phyloP scores from a whole-genome alignment of 106 monocot species.

The Dendrobium chrysotoxum region DNA sequence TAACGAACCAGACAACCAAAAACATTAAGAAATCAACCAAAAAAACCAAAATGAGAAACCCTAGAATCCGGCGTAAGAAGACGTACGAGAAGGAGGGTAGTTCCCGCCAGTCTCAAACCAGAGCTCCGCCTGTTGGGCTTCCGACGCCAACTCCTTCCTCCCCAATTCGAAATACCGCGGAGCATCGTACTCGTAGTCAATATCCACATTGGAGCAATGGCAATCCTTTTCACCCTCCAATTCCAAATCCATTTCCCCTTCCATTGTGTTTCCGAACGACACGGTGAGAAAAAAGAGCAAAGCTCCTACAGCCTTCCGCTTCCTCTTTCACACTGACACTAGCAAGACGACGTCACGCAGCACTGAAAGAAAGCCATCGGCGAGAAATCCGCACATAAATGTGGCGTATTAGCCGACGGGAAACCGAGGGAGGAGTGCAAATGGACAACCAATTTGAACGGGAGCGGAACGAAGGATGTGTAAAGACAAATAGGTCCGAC shows the following conservation, averaged over 20 bases:
- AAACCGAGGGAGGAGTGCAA: not conserved
- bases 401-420: not conserved
- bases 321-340: not conserved
- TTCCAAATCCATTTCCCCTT: slow-evolving; percentile 21
- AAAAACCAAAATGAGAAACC: not conserved
- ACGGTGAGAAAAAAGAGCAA: not conserved
- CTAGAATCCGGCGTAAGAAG: not conserved
- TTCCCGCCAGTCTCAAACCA: slow-evolving; percentile 44
- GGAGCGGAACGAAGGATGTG: not conserved
- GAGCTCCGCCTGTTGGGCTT: slow-evolving; percentile 29
- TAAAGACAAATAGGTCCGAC: not conserved
- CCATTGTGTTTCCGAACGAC: not conserved
- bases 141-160: slow-evolving; percentile 26
- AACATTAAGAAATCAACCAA: not conserved
- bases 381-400: slow-evolving; percentile 4
- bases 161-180: slow-evolving; percentile 42
- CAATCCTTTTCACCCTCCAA: slow-evolving; percentile 10
- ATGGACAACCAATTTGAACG: slow-evolving; percentile 5
- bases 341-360: not conserved
- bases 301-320: not conserved
- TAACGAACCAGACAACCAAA: not conserved
- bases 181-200: slow-evolving; percentile 76
- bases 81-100: slow-evolving; percentile 54
- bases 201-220: slow-evolving; percentile 29
- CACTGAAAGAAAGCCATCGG: slow-evolving; percentile 1